Percentiles rank a stretch among this genome's conserved stretches.
Conservation (phyloP, 306 rosid species). For the Cotoneaster glaucophyllus region DNA sequence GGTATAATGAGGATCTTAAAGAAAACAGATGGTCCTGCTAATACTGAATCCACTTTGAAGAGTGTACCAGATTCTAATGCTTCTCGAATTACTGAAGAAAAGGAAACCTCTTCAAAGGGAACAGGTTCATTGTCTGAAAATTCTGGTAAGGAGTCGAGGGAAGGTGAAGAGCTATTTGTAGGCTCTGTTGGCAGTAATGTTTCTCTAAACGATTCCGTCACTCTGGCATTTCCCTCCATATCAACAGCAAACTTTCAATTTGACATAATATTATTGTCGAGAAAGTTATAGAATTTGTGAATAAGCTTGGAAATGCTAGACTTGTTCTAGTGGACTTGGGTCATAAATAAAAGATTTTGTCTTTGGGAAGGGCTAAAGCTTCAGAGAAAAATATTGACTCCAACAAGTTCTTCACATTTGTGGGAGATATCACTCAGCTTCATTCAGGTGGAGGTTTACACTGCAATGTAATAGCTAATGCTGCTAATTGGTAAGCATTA, state of each 20-base stretch:
- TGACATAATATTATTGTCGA: slow-evolving; percentile 69
- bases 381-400: slow-evolving; percentile 43
- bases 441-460: slow-evolving; percentile 56
- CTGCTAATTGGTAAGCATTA: slow-evolving; percentile 78
- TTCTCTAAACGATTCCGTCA: slow-evolving; percentile 36
- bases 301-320: slow-evolving; percentile 57
- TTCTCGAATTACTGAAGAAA: slow-evolving; percentile 15
- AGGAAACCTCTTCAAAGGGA: slow-evolving; percentile 19
- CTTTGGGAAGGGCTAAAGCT: slow-evolving; percentile 70
- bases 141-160: slow-evolving; percentile 22
- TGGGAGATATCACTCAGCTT: slow-evolving; percentile 74
- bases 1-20: slow-evolving; percentile 82
- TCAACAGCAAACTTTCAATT: slow-evolving; percentile 87
- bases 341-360: slow-evolving; percentile 64
- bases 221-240: slow-evolving; percentile 87
- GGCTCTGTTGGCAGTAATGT: slow-evolving; percentile 25
- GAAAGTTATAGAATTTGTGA: slow-evolving; percentile 53
- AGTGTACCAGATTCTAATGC: slow-evolving; percentile 23
- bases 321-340: slow-evolving; percentile 76
- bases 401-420: slow-evolving; percentile 56
- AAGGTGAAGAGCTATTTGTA: slow-evolving; percentile 26
- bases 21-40: slow-evolving; percentile 49
- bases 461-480: slow-evolving; percentile 81
- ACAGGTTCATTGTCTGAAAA: slow-evolving; percentile 13
- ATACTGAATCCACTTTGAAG: slow-evolving; percentile 24